Conservation (phyloP, 257 asterid genomes). For the Fraxinus pennsylvanica region DNA sequence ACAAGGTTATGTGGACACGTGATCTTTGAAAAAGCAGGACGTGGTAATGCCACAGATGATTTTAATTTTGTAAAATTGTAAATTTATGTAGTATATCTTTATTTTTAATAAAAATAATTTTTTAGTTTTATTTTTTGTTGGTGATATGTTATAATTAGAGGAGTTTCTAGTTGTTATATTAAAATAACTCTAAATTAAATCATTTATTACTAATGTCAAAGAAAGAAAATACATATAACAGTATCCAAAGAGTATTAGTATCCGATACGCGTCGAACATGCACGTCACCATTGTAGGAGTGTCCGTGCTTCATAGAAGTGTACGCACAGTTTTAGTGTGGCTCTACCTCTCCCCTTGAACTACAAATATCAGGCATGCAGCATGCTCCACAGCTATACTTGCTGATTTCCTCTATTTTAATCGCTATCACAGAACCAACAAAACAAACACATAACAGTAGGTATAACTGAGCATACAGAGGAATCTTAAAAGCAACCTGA, state of each 20-base stretch:
- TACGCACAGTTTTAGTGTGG: slow-evolving; percentile 5
- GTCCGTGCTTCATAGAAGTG: not conserved
- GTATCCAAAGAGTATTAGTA: not conserved
- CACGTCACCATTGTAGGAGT: not conserved
- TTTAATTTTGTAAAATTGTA: not conserved
- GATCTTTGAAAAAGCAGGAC: not conserved
- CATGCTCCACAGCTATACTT: not conserved
- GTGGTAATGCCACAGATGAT: not conserved
- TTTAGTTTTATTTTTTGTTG: not conserved
- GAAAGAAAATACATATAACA: not conserved
- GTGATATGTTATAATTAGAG: not conserved
- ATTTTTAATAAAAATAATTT: not conserved
- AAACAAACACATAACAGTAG: not conserved
- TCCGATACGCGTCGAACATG: not conserved
- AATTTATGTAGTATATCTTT: not conserved
- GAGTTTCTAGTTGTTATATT: no score
- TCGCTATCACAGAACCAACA: not conserved
- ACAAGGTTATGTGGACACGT: not conserved
- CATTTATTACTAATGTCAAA: not conserved
- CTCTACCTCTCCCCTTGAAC: slow-evolving; percentile 5
- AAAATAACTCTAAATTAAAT: not conserved
- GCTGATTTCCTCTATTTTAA: not conserved
- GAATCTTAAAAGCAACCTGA: slow-evolving; percentile 55
- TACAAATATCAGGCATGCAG: slow-evolving; percentile 21
- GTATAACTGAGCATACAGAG: slow-evolving; percentile 1